Conservation (phyloP, 352 stramenopile genomes). For the Phytophthora colocasiae region DNA sequence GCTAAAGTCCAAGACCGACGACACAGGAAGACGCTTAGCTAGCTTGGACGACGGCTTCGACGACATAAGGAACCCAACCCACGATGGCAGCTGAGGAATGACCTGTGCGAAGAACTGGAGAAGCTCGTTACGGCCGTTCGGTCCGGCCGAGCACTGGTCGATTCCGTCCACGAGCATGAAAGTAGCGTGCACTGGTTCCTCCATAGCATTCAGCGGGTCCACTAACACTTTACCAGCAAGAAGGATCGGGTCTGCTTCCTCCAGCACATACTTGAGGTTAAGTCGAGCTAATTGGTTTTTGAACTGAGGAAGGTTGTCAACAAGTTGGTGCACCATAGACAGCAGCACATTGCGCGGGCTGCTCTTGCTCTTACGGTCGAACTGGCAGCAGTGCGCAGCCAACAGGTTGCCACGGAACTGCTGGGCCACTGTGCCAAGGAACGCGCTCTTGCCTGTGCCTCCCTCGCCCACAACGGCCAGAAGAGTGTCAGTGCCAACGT, state of each 20-base stretch:
- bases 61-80: constrained; percentile 75
- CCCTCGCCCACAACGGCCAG: constrained; percentile 75
- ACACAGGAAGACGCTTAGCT: constrained; percentile 62
- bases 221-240: constrained; percentile 80
- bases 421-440: constrained; percentile 60
- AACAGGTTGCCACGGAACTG: constrained; percentile 63
- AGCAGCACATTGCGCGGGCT: constrained; percentile 75
- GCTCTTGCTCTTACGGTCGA: constrained; percentile 80
- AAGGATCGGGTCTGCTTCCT: constrained; percentile 73
- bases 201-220: constrained; percentile 72
- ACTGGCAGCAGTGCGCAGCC: constrained; percentile 77
- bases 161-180: constrained; percentile 80
- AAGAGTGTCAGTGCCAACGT: constrained; percentile 60
- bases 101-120: constrained; percentile 71
- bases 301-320: constrained; percentile 66
- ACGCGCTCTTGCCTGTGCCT: constrained; percentile 75
- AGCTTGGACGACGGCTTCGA: constrained; percentile 75
- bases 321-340: constrained; percentile 86
- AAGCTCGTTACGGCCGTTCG: constrained; percentile 65
- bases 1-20: constrained; percentile 81
- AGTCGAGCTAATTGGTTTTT: constrained; percentile 85
- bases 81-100: constrained; percentile 67
- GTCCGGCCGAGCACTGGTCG: constrained; percentile 62
- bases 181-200: constrained; percentile 65
- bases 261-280: constrained; percentile 84